phyloP scores from a whole-genome alignment of 83 land plant species.

The Larix sibirica region DNA sequence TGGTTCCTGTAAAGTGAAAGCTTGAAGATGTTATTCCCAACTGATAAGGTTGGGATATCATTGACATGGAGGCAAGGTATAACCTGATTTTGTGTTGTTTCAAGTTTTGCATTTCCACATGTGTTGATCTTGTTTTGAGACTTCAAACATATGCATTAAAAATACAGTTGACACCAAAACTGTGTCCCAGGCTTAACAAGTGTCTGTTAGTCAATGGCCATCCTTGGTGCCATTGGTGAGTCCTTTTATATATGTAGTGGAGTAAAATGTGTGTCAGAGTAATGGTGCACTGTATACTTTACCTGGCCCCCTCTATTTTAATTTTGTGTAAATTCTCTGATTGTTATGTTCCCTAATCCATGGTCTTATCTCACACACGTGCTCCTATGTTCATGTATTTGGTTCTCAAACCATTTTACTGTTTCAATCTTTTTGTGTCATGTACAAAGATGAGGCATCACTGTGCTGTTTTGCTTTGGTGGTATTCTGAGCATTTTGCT shows the following conservation, averaged over 20 bases:
- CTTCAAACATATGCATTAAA: background rate
- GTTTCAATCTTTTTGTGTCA: background rate
- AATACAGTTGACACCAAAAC: background rate
- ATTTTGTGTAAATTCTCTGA: background rate
- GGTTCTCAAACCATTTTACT: background rate
- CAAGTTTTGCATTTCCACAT: background rate
- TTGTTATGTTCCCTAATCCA: background rate
- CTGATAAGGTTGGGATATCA: background rate
- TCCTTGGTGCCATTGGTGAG: background rate
- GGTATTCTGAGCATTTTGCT: background rate
- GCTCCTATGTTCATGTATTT: background rate
- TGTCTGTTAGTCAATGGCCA: background rate
- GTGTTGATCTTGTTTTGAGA: background rate
- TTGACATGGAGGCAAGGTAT: background rate
- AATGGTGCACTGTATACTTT: too few relatives aligned
- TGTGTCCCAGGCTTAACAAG: slow-evolving; percentile 1
- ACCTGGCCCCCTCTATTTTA: background rate
- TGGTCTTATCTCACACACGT: background rate
- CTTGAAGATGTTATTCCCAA: background rate
- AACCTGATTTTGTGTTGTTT: background rate
- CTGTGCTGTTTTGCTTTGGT: background rate
- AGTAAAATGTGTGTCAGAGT: background rate
- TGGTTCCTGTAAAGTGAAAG: background rate
- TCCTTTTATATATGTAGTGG: too few relatives aligned
- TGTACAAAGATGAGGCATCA: background rate